phyloP scores from a whole-genome alignment of 345 rosid species.

The Nasturtium officinale region DNA sequence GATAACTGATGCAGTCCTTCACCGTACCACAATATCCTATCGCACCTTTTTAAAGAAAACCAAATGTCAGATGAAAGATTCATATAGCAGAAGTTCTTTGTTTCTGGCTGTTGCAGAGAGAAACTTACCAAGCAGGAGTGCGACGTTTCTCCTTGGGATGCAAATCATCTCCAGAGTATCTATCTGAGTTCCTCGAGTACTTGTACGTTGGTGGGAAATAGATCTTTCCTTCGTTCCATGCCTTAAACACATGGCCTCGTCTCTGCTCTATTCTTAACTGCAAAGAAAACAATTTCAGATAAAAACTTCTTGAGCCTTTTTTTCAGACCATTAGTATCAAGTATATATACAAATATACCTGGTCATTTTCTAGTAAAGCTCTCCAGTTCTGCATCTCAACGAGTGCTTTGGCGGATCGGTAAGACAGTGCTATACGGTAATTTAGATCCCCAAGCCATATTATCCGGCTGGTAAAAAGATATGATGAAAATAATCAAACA shows the following conservation, averaged over 20 bases:
- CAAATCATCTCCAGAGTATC: conserved; percentile 90
- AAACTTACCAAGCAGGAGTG: conserved; percentile 93
- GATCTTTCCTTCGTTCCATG: conserved; percentile 94
- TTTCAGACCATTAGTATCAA: background rate
- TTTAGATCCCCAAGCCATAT: conserved; percentile 99
- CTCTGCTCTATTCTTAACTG: conserved; percentile 94
- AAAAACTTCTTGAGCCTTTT: conserved; percentile 6
- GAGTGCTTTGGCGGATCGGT: conserved; percentile 97
- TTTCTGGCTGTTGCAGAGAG: background rate
- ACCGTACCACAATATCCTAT: conserved; percentile 93
- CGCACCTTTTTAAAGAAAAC: conserved; percentile 63
- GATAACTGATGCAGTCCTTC: conserved; percentile 93
- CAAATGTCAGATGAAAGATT: conserved; percentile 15
- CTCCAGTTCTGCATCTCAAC: conserved; percentile 99
- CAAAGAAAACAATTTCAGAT: conserved; percentile 26
- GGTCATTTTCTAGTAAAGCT: conserved; percentile 90
- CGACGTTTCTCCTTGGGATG: conserved; percentile 96
- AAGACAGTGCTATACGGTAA: conserved; percentile 93
- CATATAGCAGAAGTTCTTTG: background rate
- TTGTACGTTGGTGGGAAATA: conserved; percentile 98
- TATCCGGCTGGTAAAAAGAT: conserved; percentile 61
- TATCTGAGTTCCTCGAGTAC: conserved; percentile 94
- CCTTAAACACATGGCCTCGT: conserved; percentile 75
- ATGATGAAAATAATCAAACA: background rate
- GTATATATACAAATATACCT: conserved; percentile 49